These are phyloP conservation scores for Phoenix dactylifera DNA, from an alignment of 176 grass and related monocot genomes.

Conservation along the genomic window DNA sequence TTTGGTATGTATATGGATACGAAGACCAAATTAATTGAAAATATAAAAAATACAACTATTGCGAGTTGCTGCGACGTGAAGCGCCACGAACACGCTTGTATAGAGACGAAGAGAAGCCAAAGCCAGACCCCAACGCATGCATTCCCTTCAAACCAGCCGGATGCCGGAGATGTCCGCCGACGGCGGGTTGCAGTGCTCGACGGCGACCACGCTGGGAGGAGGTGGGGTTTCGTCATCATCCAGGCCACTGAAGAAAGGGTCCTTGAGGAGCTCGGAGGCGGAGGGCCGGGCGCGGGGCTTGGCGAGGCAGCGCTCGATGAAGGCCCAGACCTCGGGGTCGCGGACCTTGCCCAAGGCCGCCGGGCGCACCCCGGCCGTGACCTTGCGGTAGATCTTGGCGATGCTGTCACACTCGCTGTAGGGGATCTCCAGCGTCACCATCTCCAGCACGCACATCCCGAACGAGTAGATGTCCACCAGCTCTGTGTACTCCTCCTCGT, in stretches of 20 bases:
- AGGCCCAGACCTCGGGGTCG: constrained; percentile 52
- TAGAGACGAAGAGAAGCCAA: too few species aligned
- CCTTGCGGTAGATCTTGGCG: constrained; percentile 64
- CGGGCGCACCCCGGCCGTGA: constrained; percentile 36
- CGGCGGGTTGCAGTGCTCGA: too few species aligned
- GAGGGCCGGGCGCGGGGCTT: constrained; percentile 49
- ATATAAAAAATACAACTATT: too few species aligned
- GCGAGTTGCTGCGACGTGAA: too few species aligned
- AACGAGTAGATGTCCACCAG: constrained; percentile 96
- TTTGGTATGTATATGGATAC: too few species aligned
- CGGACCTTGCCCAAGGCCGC: constrained; percentile 48
- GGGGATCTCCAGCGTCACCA: constrained; percentile 94
- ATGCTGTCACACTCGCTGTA: constrained; percentile 77
- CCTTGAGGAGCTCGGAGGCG: constrained; percentile 58
- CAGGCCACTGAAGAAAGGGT: constrained; percentile 68
- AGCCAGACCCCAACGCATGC: too few species aligned
- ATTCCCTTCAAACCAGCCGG: too few species aligned
- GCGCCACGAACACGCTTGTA: too few species aligned
- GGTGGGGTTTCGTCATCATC: constrained; percentile 20
- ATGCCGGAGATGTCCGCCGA: too few species aligned
- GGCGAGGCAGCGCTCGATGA: constrained; percentile 79
- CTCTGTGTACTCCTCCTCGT: constrained; percentile 88
- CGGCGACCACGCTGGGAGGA: too few species aligned
- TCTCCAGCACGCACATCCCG: constrained; percentile 91
- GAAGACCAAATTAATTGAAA: too few species aligned